Evolutionary conservation across 2,329 filamentous ascomycete genomes (phyloP).

Genomic region (Rutstroemia sp.): DNA sequence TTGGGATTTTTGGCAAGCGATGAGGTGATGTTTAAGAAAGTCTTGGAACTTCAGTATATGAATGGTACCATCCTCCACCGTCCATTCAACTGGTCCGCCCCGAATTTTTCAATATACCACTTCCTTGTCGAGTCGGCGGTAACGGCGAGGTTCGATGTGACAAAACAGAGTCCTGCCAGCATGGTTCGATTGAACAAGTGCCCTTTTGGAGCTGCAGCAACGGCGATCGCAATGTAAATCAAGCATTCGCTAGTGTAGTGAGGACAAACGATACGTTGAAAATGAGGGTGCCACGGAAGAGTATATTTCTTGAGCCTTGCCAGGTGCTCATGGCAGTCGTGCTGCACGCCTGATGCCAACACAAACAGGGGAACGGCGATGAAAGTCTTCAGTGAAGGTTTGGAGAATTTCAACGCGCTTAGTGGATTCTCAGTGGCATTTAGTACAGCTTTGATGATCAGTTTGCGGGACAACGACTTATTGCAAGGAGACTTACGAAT

Average conservation of each 20-base stretch:
- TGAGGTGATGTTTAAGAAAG: not conserved
- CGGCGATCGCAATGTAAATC: conserved; percentile 72
- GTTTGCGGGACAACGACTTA: conserved; percentile 5
- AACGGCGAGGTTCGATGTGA: conserved; percentile 69
- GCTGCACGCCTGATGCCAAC: conserved; percentile 64
- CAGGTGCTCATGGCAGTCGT: conserved; percentile 65
- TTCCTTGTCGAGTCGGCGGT: conserved; percentile 70
- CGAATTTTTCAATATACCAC: conserved; percentile 77
- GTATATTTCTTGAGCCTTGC: conserved; percentile 73
- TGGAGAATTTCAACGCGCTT: conserved; percentile 20
- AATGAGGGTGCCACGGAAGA: conserved; percentile 66
- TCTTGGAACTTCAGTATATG: not conserved
- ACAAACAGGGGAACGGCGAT: conserved; percentile 58
- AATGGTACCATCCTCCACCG: conserved; percentile 50
- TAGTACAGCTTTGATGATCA: conserved; percentile 22
- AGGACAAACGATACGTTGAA: conserved; percentile 68
- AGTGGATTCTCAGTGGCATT: conserved; percentile 1
- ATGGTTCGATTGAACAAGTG: conserved; percentile 65
- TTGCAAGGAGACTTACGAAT: conserved; percentile 44
- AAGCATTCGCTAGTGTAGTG: conserved; percentile 88
- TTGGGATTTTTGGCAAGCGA: conserved; percentile 37
- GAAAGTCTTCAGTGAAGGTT: conserved; percentile 40
- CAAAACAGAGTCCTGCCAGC: conserved; percentile 62
- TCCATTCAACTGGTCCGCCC: conserved; percentile 49
- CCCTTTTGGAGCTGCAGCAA: conserved; percentile 64